Evolutionary conservation across 495 filamentous ascomycete genomes (phyloP).

Genomic region (Talaromyces trachyspermus): DNA sequence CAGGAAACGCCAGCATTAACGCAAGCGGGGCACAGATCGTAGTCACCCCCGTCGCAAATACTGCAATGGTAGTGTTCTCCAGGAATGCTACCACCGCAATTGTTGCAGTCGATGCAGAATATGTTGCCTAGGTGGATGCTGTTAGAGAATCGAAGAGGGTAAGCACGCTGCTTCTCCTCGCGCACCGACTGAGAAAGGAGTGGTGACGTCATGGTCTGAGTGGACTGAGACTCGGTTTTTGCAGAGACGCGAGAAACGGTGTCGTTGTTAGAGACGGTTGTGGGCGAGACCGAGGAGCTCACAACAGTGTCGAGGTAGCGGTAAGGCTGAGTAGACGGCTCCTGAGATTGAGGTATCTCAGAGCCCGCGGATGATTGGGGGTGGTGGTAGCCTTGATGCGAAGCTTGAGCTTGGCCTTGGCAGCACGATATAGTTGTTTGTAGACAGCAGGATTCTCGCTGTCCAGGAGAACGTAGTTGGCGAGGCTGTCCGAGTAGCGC

Average conservation of each 20-base stretch:
- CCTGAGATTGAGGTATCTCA: not conserved
- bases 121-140: slow-evolving; percentile 14
- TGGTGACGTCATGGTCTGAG: slow-evolving; percentile 3
- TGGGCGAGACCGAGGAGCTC: slow-evolving; percentile 24
- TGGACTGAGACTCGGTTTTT: slow-evolving; percentile 4
- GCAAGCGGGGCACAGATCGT: slow-evolving; percentile 82
- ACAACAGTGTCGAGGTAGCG: slow-evolving; percentile 40
- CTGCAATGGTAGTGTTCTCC: slow-evolving; percentile 91
- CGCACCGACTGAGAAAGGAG: not conserved
- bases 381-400: slow-evolving; percentile 65
- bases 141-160: slow-evolving; percentile 8
- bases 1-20: slow-evolving; percentile 70
- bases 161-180: slow-evolving; percentile 2
- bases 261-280: slow-evolving; percentile 8
- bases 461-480: slow-evolving; percentile 71
- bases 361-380: slow-evolving; percentile 6
- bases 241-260: slow-evolving; percentile 7
- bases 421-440: slow-evolving; percentile 94
- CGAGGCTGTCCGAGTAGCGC: slow-evolving; percentile 92
- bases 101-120: slow-evolving; percentile 84
- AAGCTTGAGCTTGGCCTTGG: slow-evolving; percentile 97
- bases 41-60: slow-evolving; percentile 87
- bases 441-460: slow-evolving; percentile 71
- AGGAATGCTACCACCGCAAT: slow-evolving; percentile 68
- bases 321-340: slow-evolving; percentile 15